These are phyloP conservation scores for Kalaharituber pfeilii DNA, from an alignment of 2,329 filamentous ascomycete species.

Conservation along the genomic window DNA sequence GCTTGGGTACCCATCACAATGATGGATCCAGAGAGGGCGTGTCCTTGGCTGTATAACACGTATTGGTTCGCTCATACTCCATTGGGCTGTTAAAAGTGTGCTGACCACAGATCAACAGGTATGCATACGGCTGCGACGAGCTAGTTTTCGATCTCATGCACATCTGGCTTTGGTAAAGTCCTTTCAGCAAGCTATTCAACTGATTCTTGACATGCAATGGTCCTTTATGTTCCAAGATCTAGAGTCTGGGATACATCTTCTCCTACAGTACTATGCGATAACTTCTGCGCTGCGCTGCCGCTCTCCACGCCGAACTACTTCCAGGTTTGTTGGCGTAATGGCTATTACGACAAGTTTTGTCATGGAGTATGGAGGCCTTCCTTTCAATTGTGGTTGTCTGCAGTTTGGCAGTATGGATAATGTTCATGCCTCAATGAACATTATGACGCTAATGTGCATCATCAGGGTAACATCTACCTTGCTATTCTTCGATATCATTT, in stretches of 20 bases:
- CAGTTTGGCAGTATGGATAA: constrained; percentile 24
- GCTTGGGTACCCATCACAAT: constrained; percentile 53
- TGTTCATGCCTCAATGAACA: neutral
- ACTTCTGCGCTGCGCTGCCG: constrained; percentile 58
- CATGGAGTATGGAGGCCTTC: constrained; percentile 62
- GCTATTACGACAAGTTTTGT: constrained; percentile 64
- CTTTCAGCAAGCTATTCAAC: constrained; percentile 63
- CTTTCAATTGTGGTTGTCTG: constrained; percentile 66
- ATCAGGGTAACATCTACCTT: constrained; percentile 53
- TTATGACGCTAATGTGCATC: constrained; percentile 26
- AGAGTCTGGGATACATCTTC: constrained; percentile 58
- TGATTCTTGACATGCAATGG: constrained; percentile 56
- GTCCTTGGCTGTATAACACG: constrained; percentile 68
- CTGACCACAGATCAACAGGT: constrained; percentile 29
- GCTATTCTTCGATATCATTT: constrained; percentile 56
- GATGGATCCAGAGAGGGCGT: constrained; percentile 69
- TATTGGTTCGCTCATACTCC: constrained; percentile 62
- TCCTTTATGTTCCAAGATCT: constrained; percentile 57
- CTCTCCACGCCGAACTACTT: constrained; percentile 60
- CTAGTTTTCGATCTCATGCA: constrained; percentile 62
- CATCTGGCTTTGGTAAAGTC: constrained; percentile 54
- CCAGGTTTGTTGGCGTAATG: constrained; percentile 57
- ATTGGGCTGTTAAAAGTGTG: neutral
- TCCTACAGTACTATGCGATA: constrained; percentile 69
- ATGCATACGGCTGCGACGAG: constrained; percentile 70